A percentile compares a stretch with the other conserved stretches of the same genome.
These are phyloP conservation scores for Leccinellum rugosiceps DNA, from an alignment of 768 basidiomycete genomes.

Conservation along the genomic window DNA sequence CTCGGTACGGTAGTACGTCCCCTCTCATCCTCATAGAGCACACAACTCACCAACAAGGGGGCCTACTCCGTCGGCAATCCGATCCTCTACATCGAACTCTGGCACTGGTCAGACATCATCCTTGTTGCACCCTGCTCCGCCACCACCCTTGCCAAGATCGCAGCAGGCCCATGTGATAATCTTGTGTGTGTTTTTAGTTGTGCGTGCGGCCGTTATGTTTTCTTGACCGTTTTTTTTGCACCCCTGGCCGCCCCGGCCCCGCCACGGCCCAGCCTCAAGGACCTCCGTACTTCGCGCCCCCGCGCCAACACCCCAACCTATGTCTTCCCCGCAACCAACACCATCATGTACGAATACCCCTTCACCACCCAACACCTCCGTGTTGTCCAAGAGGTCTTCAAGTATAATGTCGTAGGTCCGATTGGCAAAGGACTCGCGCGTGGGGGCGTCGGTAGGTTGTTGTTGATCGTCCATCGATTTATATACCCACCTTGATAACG, in stretches of 20 bases:
- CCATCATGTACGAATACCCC: slow-evolving; percentile 94
- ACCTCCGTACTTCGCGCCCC: too few relatives aligned
- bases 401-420: slow-evolving; percentile 82
- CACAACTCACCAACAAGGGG: too few relatives aligned
- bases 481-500: too few relatives aligned
- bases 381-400: slow-evolving; percentile 67
- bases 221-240: too few relatives aligned
- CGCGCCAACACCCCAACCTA: too few relatives aligned
- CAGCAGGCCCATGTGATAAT: slow-evolving; percentile 86
- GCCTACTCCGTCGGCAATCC: too few relatives aligned
- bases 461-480: neutral
- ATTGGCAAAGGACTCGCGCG: slow-evolving; percentile 88
- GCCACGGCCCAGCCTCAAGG: slow-evolving; percentile 91
- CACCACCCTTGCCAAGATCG: slow-evolving; percentile 94
- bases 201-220: too few relatives aligned
- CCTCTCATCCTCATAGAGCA: too few relatives aligned
- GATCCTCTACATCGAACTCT: too few relatives aligned
- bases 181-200: slow-evolving; percentile 59
- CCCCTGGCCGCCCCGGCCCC: too few relatives aligned
- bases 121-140: slow-evolving; percentile 93
- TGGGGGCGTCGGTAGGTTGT: slow-evolving; percentile 76
- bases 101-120: too few relatives aligned
- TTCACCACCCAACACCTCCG: slow-evolving; percentile 83
- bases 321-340: slow-evolving; percentile 99
- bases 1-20: too few relatives aligned